A percentile compares a stretch with the other conserved stretches of the same genome.
Evolutionary conservation across 768 basidiomycete species (phyloP).

Genomic region (Cystofilobasidium bisporidii): DNA sequence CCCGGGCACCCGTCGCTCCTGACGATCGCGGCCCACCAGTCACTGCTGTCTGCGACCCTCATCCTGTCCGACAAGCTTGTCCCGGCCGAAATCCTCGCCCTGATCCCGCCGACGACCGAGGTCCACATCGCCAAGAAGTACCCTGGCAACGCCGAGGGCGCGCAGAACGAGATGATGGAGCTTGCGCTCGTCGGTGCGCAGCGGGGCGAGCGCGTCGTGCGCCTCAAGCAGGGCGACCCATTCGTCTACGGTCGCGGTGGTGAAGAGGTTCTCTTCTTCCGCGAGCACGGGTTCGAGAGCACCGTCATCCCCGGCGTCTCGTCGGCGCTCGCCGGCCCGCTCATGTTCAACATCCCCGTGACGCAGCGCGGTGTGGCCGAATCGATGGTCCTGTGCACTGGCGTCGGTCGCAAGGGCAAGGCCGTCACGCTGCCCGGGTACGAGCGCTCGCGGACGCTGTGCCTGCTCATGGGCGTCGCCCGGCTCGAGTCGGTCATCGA

Average conservation of each 20-base stretch:
- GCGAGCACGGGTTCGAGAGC: conserved; percentile 70
- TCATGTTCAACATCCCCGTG: conserved; percentile 81
- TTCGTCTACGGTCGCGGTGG: conserved; percentile 88
- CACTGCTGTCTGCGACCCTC: conserved; percentile 70
- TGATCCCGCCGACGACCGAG: conserved; percentile 58
- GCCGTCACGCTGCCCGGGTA: conserved; percentile 79
- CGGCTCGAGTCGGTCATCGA: conserved; percentile 62
- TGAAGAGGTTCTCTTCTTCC: conserved; percentile 89
- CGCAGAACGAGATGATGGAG: conserved; percentile 90
- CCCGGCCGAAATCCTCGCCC: conserved; percentile 69
- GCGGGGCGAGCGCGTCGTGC: conserved; percentile 72
- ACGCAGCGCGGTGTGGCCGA: conserved; percentile 94
- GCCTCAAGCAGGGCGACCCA: conserved; percentile 96
- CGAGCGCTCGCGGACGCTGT: conserved; percentile 64
- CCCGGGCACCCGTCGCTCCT: conserved; percentile 90
- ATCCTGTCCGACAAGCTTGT: conserved; percentile 96
- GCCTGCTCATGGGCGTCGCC: conserved; percentile 92
- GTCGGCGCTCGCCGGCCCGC: conserved; percentile 80
- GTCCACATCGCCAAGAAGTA: conserved; percentile 91
- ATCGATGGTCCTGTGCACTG: conserved; percentile 80
- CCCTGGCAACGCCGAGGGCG: conserved; percentile 91
- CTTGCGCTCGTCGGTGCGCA: conserved; percentile 73
- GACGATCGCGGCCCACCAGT: conserved; percentile 71
- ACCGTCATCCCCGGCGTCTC: conserved; percentile 80
- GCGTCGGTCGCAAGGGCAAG: conserved; percentile 78